Evolutionary conservation across 305 asterid species (phyloP).

Genomic region (Rubia peregrina): DNA sequence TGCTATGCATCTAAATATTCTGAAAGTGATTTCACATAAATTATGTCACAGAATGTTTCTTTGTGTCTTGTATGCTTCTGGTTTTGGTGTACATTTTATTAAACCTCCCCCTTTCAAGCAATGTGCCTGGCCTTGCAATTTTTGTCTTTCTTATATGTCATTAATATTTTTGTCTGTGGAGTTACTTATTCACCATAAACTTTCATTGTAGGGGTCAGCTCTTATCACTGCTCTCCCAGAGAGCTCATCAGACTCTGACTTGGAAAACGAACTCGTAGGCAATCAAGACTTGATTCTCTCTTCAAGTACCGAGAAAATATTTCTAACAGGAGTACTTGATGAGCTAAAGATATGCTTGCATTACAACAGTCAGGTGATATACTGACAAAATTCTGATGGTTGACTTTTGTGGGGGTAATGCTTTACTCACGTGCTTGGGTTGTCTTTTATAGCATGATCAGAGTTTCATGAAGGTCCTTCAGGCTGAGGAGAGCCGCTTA

Average conservation of each 20-base stretch:
- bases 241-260: slow-evolving; percentile 66
- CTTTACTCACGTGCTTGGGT: not conserved
- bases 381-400: not conserved
- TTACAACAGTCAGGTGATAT: slow-evolving; percentile 59
- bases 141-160: slow-evolving; percentile 1
- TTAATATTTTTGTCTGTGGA: not conserved
- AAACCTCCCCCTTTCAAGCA: not conserved
- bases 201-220: slow-evolving; percentile 56
- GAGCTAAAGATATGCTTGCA: slow-evolving; percentile 79
- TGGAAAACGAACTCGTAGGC: slow-evolving; percentile 36
- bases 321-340: slow-evolving; percentile 75
- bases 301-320: slow-evolving; percentile 48
- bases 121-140: not conserved
- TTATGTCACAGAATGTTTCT: not conserved
- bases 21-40: too few species aligned
- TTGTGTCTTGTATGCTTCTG: not conserved
- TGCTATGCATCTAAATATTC: not conserved
- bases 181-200: not conserved
- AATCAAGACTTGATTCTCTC: slow-evolving; percentile 39
- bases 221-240: slow-evolving; percentile 59
- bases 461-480: slow-evolving; percentile 61
- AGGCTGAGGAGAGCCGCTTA: slow-evolving; percentile 77
- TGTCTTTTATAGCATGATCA: slow-evolving; percentile 39
- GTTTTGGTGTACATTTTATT: not conserved
- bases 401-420: not conserved